Percentiles rank a stretch among this genome's conserved stretches.
These are phyloP conservation scores for Auriscalpium vulgare DNA, from an alignment of 768 basidiomycete genomes.

Conservation along the genomic window DNA sequence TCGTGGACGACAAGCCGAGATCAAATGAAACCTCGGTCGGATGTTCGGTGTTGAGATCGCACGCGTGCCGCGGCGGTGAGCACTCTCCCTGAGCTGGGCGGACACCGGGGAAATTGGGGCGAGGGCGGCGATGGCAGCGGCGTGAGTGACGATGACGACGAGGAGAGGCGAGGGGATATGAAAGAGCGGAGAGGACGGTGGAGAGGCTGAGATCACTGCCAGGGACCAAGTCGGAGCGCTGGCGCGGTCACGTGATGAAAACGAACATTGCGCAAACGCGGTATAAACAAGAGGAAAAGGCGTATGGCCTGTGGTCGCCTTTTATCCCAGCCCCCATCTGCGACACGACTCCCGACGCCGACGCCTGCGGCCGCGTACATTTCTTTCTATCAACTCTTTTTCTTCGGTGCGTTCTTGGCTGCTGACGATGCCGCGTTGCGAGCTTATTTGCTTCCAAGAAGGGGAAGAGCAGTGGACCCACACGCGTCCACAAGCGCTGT, in stretches of 20 bases:
- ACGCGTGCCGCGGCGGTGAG: too few species aligned
- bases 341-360: background rate
- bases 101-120: too few species aligned
- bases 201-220: background rate
- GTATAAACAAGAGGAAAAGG: conserved; percentile 4
- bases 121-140: too few species aligned
- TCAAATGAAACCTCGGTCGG: too few species aligned
- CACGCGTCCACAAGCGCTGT: background rate
- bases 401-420: background rate
- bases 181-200: background rate
- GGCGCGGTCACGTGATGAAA: conserved; percentile 12
- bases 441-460: background rate
- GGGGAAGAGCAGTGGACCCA: conserved; percentile 3
- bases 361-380: background rate
- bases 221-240: background rate
- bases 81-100: too few species aligned
- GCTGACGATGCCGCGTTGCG: background rate
- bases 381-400: conserved; percentile 1
- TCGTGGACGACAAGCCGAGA: too few species aligned
- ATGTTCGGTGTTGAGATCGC: too few species aligned
- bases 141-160: too few species aligned
- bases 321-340: background rate
- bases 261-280: conserved; percentile 7
- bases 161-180: too few species aligned
- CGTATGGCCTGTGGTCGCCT: background rate